Conservation (phyloP, 1,139 yeast species). For the Chernovozyma aurita region DNA sequence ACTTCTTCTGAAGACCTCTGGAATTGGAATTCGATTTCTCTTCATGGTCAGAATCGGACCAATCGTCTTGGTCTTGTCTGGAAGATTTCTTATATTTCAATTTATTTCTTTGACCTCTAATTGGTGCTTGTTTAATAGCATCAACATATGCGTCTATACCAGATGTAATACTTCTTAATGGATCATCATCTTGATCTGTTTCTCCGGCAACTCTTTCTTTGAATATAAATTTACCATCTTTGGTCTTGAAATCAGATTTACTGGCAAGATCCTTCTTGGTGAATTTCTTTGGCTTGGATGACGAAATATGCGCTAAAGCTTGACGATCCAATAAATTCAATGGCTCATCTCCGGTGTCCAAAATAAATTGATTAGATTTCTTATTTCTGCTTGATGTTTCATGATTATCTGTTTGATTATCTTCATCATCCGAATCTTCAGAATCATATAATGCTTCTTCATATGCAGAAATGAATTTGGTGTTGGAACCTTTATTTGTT, state of each 20-base stretch:
- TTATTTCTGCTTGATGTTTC: slow-evolving; percentile 19
- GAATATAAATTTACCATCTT: slow-evolving; percentile 52
- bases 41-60: slow-evolving; percentile 46
- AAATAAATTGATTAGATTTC: slow-evolving; percentile 58
- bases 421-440: slow-evolving; percentile 48
- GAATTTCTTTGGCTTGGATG: slow-evolving; percentile 68
- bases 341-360: slow-evolving; percentile 79
- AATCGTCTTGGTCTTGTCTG: slow-evolving; percentile 48
- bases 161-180: slow-evolving; percentile 42
- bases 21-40: slow-evolving; percentile 10
- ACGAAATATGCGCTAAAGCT: slow-evolving; percentile 81
- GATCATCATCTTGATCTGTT: slow-evolving; percentile 40
- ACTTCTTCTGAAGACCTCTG: slow-evolving; percentile 12
- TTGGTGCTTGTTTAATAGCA: slow-evolving; percentile 89
- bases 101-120: slow-evolving; percentile 87
- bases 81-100: slow-evolving; percentile 75
- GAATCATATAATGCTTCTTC: slow-evolving; percentile 74
- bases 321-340: slow-evolving; percentile 83
- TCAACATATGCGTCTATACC: slow-evolving; percentile 91
- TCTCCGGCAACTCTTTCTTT: slow-evolving; percentile 21
- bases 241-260: slow-evolving; percentile 49
- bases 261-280: slow-evolving; percentile 39
- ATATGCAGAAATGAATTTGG: slow-evolving; percentile 68
- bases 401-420: slow-evolving; percentile 21
- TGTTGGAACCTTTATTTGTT: slow-evolving; percentile 12